A percentile compares a stretch with the other conserved stretches of the same genome.
phyloP scores from a whole-genome alignment of 345 rosid genomes.

The Salix viminalis region DNA sequence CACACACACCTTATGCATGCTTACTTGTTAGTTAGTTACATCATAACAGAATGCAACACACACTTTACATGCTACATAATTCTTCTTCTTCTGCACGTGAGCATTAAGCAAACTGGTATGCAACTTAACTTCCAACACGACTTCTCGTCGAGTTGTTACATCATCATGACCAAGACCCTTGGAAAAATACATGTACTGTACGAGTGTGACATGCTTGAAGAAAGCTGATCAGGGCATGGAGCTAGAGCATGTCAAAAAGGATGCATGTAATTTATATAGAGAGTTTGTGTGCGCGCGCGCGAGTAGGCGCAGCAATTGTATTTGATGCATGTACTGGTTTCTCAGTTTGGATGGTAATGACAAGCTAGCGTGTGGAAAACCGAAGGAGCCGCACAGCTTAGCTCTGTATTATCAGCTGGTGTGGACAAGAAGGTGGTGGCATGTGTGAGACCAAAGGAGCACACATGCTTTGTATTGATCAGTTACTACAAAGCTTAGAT shows the following conservation, averaged over 20 bases:
- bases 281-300: not conserved
- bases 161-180: constrained; percentile 17
- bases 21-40: no score
- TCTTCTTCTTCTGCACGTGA: no score
- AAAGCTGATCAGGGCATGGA: constrained; percentile 34
- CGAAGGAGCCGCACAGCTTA: constrained; percentile 35
- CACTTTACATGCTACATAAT: no score
- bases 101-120: no score
- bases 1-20: no score
- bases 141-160: constrained; percentile 43
- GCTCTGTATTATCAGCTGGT: constrained; percentile 8
- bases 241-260: not conserved
- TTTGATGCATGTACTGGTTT: not conserved
- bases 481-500: not conserved
- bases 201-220: constrained; percentile 19
- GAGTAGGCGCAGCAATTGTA: not conserved
- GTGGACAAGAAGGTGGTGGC: constrained; percentile 2
- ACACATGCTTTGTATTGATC: constrained; percentile 24
- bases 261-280: not conserved
- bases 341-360: not conserved
- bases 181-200: not conserved
- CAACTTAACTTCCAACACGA: no score
- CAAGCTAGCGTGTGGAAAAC: constrained; percentile 36
- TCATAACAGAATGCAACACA: no score
- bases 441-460: constrained; percentile 36